Evolutionary conservation across 306 rosid species (phyloP), one percentile per base, ranked within the genome.

Genomic region (Prunus padus): DNA sequence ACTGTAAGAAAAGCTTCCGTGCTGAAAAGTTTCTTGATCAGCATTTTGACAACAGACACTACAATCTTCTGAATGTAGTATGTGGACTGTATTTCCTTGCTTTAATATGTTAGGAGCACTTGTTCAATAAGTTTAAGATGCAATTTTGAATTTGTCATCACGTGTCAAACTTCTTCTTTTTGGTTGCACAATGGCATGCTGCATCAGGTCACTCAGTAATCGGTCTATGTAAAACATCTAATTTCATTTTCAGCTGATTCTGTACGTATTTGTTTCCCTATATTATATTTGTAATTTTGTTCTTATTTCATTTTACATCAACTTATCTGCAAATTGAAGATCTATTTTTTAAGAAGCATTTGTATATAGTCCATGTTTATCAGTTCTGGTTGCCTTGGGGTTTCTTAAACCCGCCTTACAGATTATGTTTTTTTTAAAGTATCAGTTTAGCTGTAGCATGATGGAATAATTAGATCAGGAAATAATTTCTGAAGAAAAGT

Each of bases 41-140:
- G 91, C 99, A 95, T 88, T 89, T 95, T 77, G 97, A 90, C 80
- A 85, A 69, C 86, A 87, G 99, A 78, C 99, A 95, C 87, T 30
- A 81, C 93, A 84, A 81, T 90, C 97, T 92, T 86, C 92, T 95
- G 78, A 84, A 92, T 87, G 67, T 83, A 71, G 99, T 95, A 92
- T 68, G 99, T 89, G 28, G 68, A 69, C 63, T 77, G 12, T 52
- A 63, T 46, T 84, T 71, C 47, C 65, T 67, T 80, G 72, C 52
- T 81, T 82, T 73, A 72, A 26, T 66, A 67, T 79, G 64, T 80
- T 76, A 73, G 78, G 57, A 72, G 37, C 86, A 65, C 62, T 67
- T n/a, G 31, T 69, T 69, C 20, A 52, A 50, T 73, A 56, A 57
- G 26, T 61, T 63, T 75, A 76, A 15, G 54, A 63, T 60, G 76